A percentile compares a stretch with the other conserved stretches of the same genome.
Evolutionary conservation across 768 basidiomycete genomes (phyloP).

Genomic region (Boletales sp.): DNA sequence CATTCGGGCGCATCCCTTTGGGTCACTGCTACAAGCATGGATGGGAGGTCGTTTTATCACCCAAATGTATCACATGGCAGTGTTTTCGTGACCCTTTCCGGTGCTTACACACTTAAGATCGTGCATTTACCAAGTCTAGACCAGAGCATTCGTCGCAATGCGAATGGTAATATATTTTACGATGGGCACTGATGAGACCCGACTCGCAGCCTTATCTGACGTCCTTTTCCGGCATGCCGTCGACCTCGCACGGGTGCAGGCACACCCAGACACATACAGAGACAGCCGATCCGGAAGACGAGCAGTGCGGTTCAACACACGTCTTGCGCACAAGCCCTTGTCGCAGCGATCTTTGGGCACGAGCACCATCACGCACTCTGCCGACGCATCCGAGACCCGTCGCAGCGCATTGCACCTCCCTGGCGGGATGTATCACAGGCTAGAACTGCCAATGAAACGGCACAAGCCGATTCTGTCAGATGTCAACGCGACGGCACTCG

Average conservation of each 20-base stretch:
- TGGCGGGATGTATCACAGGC: not conserved
- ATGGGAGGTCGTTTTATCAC: not conserved
- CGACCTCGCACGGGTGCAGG: not conserved
- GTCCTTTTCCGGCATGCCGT: not conserved
- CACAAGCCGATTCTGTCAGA: slow-evolving; percentile 21
- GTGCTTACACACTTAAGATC: no score
- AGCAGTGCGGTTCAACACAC: slow-evolving; percentile 7
- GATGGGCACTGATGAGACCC: no score
- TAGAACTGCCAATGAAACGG: slow-evolving; percentile 14
- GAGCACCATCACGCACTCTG: not conserved
- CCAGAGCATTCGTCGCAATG: no score
- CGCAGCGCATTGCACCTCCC: not conserved
- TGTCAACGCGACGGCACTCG: slow-evolving; percentile 16
- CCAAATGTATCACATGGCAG: not conserved
- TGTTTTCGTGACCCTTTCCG: no score
- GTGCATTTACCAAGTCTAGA: no score
- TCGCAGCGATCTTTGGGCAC: not conserved
- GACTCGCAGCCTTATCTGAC: no score
- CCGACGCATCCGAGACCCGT: slow-evolving; percentile 8
- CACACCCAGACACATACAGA: slow-evolving; percentile 14
- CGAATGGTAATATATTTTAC: no score
- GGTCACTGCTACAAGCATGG: not conserved
- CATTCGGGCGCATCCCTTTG: not conserved
- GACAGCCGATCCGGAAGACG: slow-evolving; percentile 22
- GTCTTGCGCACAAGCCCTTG: slow-evolving; percentile 7